Evolutionary conservation across 1,284 basidiomycete species (phyloP).

Genomic region (Abortiporus biennis): DNA sequence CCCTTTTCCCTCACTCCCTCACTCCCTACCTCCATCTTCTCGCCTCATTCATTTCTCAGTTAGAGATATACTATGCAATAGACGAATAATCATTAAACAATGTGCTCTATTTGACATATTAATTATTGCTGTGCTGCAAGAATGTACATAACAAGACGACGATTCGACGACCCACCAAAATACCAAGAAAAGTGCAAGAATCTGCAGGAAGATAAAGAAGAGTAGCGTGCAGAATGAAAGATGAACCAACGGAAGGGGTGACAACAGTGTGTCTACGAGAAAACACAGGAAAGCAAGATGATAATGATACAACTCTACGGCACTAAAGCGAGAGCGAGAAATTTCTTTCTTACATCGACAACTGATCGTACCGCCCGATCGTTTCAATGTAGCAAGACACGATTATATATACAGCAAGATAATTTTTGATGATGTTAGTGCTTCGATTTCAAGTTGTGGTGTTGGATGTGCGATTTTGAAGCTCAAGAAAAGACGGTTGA

Average conservation of each 20-base stretch:
- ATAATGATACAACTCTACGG: not conserved
- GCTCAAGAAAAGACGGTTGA: not conserved
- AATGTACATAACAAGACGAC: too few species aligned
- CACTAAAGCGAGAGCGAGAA: not conserved
- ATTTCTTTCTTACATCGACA: not conserved
- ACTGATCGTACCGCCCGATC: too few species aligned
- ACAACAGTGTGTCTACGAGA: not conserved
- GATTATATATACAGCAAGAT: too few species aligned
- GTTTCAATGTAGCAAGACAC: too few species aligned
- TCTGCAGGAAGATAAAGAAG: constrained; percentile 1
- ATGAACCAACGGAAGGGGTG: not conserved
- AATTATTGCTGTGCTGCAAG: too few species aligned
- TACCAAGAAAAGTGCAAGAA: not conserved
- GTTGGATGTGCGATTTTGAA: too few species aligned
- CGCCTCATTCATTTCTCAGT: not conserved
- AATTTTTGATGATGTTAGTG: too few species aligned
- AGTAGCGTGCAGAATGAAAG: not conserved
- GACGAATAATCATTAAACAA: not conserved
- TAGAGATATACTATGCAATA: not conserved
- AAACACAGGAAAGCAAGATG: not conserved
- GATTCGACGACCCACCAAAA: too few species aligned
- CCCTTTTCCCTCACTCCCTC: not conserved
- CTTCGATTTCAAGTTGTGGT: too few species aligned
- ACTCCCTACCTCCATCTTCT: not conserved
- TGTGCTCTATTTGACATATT: not conserved